Conservation (phyloP, 1,284 basidiomycete species). For the Rugosomyces carneus region DNA sequence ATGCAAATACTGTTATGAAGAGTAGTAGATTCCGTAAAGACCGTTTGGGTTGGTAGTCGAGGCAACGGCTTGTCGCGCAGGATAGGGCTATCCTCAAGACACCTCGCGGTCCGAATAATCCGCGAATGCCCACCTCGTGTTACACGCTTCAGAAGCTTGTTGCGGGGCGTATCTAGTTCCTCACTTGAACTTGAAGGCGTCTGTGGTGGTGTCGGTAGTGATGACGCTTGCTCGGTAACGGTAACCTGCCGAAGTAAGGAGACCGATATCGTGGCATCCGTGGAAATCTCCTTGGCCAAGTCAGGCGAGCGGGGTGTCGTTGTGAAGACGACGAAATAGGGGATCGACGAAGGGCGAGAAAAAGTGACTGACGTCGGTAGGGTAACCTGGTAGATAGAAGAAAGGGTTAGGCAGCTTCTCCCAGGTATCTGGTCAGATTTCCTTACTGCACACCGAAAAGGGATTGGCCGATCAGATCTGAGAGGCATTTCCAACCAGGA, state of each 20-base stretch:
- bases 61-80: slow-evolving; percentile 40
- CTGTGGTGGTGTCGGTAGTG: slow-evolving; percentile 38
- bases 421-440: slow-evolving; percentile 1
- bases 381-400: slow-evolving; percentile 48
- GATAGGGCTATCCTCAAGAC: no score
- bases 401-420: slow-evolving; percentile 5
- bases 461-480: slow-evolving; percentile 52
- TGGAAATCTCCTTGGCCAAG: slow-evolving; percentile 56
- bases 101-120: no score
- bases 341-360: slow-evolving; percentile 48
- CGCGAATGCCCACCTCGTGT: slow-evolving; percentile 33
- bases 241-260: slow-evolving; percentile 53
- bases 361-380: slow-evolving; percentile 55
- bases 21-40: slow-evolving; percentile 42
- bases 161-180: slow-evolving; percentile 36
- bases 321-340: slow-evolving; percentile 66
- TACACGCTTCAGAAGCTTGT: slow-evolving; percentile 42
- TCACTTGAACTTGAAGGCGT: slow-evolving; percentile 42
- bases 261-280: slow-evolving; percentile 62
- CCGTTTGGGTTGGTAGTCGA: slow-evolving; percentile 34
- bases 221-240: slow-evolving; percentile 33
- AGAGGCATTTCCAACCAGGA: slow-evolving; percentile 67
- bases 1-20: slow-evolving; percentile 49
- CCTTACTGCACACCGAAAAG: slow-evolving; percentile 59
- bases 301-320: slow-evolving; percentile 48